Conservation (phyloP, 2,329 filamentous ascomycete genomes). For the Thielaviopsis populi region DNA sequence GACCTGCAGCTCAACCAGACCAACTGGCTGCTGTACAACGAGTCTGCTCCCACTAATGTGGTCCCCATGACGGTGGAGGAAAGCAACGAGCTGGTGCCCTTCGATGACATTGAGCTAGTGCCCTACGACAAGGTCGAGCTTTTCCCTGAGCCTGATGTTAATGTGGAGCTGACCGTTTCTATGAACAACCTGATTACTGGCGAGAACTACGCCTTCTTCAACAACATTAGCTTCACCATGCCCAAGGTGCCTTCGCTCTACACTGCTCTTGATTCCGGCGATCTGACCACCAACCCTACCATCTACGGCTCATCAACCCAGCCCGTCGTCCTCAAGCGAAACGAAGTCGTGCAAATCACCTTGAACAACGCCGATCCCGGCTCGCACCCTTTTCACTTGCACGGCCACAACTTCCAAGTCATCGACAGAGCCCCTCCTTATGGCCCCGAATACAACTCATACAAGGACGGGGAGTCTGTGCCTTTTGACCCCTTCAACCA, state of each 20-base stretch:
- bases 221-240: constrained; percentile 47
- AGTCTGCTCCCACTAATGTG: constrained; percentile 20
- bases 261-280: constrained; percentile 43
- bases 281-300: constrained; percentile 30
- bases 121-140: constrained; percentile 38
- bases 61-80: constrained; percentile 19
- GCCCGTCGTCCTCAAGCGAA: constrained; percentile 38
- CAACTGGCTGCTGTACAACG: constrained; percentile 25
- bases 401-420: constrained; percentile 45
- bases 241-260: constrained; percentile 56
- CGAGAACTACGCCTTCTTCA: constrained; percentile 42
- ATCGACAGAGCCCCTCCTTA: constrained; percentile 20
- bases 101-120: constrained; percentile 40
- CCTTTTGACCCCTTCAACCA: constrained; percentile 27
- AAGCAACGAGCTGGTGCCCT: constrained; percentile 36
- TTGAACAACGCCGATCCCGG: constrained; percentile 44
- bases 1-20: constrained; percentile 34
- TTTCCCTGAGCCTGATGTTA: constrained; percentile 33
- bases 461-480: constrained; percentile 19
- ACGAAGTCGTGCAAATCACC: constrained; percentile 40
- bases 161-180: constrained; percentile 32
- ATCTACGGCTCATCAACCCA: constrained; percentile 39
- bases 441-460: constrained; percentile 14
- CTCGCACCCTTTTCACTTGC: constrained; percentile 50
- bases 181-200: constrained; percentile 43